These are phyloP conservation scores for Mycena vitilis DNA, from an alignment of 768 basidiomycete species.

Conservation along the genomic window DNA sequence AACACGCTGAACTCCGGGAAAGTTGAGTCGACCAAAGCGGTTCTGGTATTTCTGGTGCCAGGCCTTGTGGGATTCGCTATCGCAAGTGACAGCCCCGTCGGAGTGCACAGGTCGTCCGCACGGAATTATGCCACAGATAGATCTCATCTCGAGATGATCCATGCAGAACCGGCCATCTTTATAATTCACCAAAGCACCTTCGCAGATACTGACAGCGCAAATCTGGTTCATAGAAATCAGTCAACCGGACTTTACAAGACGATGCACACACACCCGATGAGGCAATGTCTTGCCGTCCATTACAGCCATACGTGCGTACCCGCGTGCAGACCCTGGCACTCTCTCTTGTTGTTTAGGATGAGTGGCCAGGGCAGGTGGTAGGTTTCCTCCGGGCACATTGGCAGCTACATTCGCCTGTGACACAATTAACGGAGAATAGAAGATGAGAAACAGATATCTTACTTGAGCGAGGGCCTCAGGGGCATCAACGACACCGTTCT, in stretches of 20 bases:
- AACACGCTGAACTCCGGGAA: slow-evolving; percentile 42
- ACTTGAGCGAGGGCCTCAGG: background rate
- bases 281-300: slow-evolving; percentile 48
- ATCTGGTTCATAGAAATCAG: slow-evolving; percentile 30
- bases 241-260: background rate
- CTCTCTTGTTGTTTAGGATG: slow-evolving; percentile 26
- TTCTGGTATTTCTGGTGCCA: slow-evolving; percentile 32
- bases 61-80: slow-evolving; percentile 29
- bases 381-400: background rate
- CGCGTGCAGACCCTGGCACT: slow-evolving; percentile 24
- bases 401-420: background rate
- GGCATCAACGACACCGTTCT: slow-evolving; percentile 1
- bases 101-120: slow-evolving; percentile 32
- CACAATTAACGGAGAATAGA: background rate
- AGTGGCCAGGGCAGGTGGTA: background rate
- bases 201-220: slow-evolving; percentile 40
- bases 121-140: slow-evolving; percentile 41
- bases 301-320: slow-evolving; percentile 43
- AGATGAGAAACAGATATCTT: background rate
- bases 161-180: slow-evolving; percentile 45
- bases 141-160: slow-evolving; percentile 33
- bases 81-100: slow-evolving; percentile 35
- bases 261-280: slow-evolving; percentile 38
- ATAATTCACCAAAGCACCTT: slow-evolving; percentile 41
- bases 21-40: slow-evolving; percentile 25